These are phyloP conservation scores for Vinca minor DNA, from an alignment of 257 asterid species.

Conservation along the genomic window DNA sequence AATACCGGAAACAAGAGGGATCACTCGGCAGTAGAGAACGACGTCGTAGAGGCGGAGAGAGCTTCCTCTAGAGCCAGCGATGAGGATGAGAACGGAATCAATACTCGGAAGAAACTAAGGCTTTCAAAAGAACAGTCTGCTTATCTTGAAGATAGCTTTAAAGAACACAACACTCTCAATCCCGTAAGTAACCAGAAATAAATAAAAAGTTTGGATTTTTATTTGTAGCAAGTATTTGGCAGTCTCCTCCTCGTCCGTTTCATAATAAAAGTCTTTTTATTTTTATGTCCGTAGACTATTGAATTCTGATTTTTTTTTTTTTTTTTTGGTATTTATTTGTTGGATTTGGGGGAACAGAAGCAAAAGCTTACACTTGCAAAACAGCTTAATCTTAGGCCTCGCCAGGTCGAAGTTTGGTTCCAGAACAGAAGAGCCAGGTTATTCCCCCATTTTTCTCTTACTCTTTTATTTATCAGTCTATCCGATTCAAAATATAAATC, in stretches of 20 bases:
- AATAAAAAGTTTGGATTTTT: not conserved
- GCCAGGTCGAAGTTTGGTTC: slow-evolving; percentile 95
- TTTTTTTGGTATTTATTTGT: not conserved
- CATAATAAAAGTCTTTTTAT: no score
- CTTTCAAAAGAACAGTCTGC: slow-evolving; percentile 79
- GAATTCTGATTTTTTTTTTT: not conserved
- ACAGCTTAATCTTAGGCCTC: slow-evolving; percentile 70
- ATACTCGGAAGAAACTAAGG: slow-evolving; percentile 60
- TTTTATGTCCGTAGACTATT: not conserved
- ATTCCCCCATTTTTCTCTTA: no score
- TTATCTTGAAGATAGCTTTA: slow-evolving; percentile 77
- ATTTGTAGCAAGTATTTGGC: not conserved
- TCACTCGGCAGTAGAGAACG: no score
- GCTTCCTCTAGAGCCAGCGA: no score
- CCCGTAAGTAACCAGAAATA: slow-evolving; percentile 43
- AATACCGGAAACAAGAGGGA: no score
- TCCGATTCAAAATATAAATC: no score
- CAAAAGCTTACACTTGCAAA: slow-evolving; percentile 75
- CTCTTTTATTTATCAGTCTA: no score
- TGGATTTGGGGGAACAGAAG: slow-evolving; percentile 41
- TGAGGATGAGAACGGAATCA: slow-evolving; percentile 62
- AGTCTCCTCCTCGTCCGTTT: no score
- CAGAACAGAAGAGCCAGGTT: slow-evolving; percentile 81
- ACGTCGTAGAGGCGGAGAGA: no score
- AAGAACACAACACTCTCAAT: slow-evolving; percentile 68